phyloP scores from a whole-genome alignment of 2,329 filamentous ascomycete genomes.

The Magnaporthiopsis incrustans region DNA sequence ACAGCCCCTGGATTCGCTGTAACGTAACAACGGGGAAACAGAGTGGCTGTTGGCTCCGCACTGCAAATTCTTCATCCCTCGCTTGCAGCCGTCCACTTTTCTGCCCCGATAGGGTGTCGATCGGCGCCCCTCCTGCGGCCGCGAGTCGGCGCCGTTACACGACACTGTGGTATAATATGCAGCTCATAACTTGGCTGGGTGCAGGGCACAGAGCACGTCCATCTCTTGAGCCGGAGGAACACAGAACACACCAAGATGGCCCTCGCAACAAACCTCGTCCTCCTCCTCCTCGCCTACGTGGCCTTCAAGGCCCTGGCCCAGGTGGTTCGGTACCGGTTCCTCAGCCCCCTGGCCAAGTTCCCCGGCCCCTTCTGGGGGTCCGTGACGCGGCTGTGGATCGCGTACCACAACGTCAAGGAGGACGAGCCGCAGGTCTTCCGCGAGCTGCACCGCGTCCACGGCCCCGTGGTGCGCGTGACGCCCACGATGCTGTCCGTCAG shows the following conservation, averaged over 20 bases:
- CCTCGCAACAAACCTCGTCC: background rate
- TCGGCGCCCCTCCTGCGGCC: too few species aligned
- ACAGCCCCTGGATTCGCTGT: too few species aligned
- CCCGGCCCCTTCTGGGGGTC: conserved; percentile 47
- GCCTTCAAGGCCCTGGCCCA: conserved; percentile 29
- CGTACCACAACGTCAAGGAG: conserved; percentile 39
- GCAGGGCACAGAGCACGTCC: too few species aligned
- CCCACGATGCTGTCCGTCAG: conserved; percentile 44
- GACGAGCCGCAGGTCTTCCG: conserved; percentile 34
- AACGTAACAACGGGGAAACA: too few species aligned
- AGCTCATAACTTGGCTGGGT: too few species aligned
- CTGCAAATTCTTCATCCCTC: too few species aligned
- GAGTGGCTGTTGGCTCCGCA: too few species aligned
- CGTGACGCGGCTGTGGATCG: conserved; percentile 43
- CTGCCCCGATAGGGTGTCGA: too few species aligned
- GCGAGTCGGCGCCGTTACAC: too few species aligned
- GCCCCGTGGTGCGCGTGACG: conserved; percentile 43
- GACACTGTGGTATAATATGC: too few species aligned
- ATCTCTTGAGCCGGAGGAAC: too few species aligned
- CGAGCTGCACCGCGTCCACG: conserved; percentile 30
- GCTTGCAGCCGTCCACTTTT: too few species aligned
- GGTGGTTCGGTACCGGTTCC: conserved; percentile 40
- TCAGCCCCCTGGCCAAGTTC: conserved; percentile 43
- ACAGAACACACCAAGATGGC: background rate
- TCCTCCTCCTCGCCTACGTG: background rate